A percentile compares a stretch with the other conserved stretches of the same genome.
phyloP scores from a whole-genome alignment of 1,284 basidiomycete genomes.

The Naganishia albida region DNA sequence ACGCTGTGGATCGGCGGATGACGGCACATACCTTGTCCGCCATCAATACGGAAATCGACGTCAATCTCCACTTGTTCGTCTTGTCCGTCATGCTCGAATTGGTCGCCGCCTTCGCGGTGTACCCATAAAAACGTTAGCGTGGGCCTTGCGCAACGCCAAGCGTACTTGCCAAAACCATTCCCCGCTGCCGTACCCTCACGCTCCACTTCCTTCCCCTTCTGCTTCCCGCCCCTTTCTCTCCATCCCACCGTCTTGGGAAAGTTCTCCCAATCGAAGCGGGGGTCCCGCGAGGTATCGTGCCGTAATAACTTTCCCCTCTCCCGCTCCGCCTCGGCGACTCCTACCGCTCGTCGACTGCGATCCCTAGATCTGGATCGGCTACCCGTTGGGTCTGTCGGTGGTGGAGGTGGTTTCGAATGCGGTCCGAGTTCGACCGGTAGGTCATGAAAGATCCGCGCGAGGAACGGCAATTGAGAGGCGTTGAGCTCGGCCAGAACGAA shows the following conservation, averaged over 20 bases:
- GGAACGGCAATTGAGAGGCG: not conserved
- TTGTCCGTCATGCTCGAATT: not conserved
- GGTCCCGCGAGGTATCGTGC: not conserved
- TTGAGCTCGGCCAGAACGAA: constrained; percentile 11
- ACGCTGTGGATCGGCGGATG: no score
- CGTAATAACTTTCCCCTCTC: not conserved
- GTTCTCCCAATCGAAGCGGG: constrained; percentile 17
- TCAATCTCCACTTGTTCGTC: not conserved
- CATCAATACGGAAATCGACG: not conserved
- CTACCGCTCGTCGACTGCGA: not conserved
- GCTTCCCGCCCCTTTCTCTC: not conserved
- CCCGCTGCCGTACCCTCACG: not conserved
- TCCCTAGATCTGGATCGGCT: not conserved
- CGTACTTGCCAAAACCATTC: no score
- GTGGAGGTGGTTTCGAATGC: not conserved
- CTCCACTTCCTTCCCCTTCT: no score
- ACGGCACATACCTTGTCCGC: no score
- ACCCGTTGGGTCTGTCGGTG: not conserved
- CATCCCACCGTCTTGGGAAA: constrained; percentile 15
- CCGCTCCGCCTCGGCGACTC: constrained; percentile 18
- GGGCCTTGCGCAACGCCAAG: no score
- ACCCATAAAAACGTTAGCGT: no score
- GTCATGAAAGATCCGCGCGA: not conserved
- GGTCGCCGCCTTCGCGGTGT: not conserved
- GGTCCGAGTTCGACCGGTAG: constrained; percentile 1